Base-by-base conservation (phyloP, 257 asterid genomes). In the Prunella vulgaris region DNA sequence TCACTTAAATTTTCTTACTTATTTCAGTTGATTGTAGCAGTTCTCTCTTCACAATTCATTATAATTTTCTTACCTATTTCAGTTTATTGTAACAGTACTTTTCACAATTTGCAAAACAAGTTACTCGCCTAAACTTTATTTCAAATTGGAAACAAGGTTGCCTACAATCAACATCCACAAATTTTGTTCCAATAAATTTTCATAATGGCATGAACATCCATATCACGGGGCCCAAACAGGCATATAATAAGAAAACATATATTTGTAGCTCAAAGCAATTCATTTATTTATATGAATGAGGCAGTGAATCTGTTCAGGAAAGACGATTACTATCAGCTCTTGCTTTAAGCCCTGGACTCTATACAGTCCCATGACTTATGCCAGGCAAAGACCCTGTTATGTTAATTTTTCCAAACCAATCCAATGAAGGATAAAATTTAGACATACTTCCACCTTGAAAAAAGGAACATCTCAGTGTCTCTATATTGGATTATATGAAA, bases 161-260 rank as follows among this genome's bases (percentile, higher is more conserved):
- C 21, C 53, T n/a, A 46, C 52, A 10, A 38, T 56, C 57, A 24
- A 40, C 8, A 46, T 15, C 25, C 32, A 8, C 66, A 51, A 17
- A 27, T 17, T 66, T 49, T 7, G 17, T 66, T 66, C 12, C 30
- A 10, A 27, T 18, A 10, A 32, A 15, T 5, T 12, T 20, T n/a
- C 25, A 58, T 24, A 40, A 59, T 15, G 37, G 72, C n/a, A 67
- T 66, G 51, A 17, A 51, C 48, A 28, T 68, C 64, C 54, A 30
- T 67, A 67, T 20, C 52, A 32, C 37, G 24, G 40, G 28, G 69
- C 37, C 25, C 20, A 35, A 53, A 52, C 14, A 21, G 22, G 48
- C 25, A 20, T n/a, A 33, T 14, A 33, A 21, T 25, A 53, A 52
- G 64, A 52, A 12, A 13, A 3, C 25, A 21, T 12, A 5, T 49